Percentiles rank a stretch among this genome's conserved stretches.
phyloP scores from a whole-genome alignment of 306 rosid genomes.

The Acacia acuminata region DNA sequence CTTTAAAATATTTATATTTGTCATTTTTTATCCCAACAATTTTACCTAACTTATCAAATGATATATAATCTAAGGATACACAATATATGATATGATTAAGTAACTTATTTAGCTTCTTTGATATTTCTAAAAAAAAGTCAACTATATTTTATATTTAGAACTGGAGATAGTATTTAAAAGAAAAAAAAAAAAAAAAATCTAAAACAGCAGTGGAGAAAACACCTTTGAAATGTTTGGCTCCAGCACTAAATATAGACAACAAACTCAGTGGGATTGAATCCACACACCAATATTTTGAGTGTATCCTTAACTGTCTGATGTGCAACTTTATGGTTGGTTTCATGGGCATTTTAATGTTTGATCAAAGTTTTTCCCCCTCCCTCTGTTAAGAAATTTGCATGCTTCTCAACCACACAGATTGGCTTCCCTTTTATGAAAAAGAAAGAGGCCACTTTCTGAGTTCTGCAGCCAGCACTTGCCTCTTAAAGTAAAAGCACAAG shows the following conservation, averaged over 20 bases:
- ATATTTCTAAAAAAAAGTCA: too few relatives aligned
- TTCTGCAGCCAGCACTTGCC: neutral
- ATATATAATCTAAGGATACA: too few relatives aligned
- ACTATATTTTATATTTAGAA: too few relatives aligned
- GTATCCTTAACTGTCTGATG: neutral
- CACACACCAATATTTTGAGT: neutral
- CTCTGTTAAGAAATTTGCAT: neutral
- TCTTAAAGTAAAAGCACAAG: neutral
- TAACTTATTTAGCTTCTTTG: too few relatives aligned
- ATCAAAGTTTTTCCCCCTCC: neutral
- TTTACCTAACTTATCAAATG: too few relatives aligned
- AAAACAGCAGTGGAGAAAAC: neutral
- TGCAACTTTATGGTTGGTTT: constrained; percentile 17
- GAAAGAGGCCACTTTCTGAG: constrained; percentile 7
- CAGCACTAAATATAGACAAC: neutral
- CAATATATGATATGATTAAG: too few relatives aligned
- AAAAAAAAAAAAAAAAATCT: neutral
- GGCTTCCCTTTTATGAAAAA: constrained; percentile 2
- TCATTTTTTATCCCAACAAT: too few relatives aligned
- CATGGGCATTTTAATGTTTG: neutral
- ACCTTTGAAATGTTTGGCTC: neutral
- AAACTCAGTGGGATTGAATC: neutral
- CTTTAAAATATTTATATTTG: too few relatives aligned
- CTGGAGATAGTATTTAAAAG: too few relatives aligned
- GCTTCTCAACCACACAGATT: constrained; percentile 18